Evolutionary conservation across 2,329 filamentous ascomycete genomes (phyloP).

Genomic region (Colletotrichum tropicicola): DNA sequence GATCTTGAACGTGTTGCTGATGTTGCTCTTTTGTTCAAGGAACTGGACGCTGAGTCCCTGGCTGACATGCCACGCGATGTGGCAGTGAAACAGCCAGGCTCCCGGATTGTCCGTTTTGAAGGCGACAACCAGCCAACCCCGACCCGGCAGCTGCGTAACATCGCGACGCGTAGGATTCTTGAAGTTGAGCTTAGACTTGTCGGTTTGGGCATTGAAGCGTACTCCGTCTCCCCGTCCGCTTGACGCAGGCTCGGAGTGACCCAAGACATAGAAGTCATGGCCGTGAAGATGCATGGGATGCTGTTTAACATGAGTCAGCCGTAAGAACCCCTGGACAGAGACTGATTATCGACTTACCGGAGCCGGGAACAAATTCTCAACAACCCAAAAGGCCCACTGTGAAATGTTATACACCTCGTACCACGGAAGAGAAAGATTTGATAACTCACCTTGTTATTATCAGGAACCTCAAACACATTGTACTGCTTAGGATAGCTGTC

Average conservation of each 20-base stretch:
- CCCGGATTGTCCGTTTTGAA: conserved; percentile 61
- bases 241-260: conserved; percentile 32
- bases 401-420: background rate
- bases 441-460: conserved; percentile 4
- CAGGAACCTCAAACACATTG: conserved; percentile 27
- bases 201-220: conserved; percentile 39
- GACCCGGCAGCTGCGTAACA: conserved; percentile 50
- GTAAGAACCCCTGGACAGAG: background rate
- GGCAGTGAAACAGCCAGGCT: conserved; percentile 55
- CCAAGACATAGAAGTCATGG: conserved; percentile 58
- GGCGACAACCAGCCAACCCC: conserved; percentile 56
- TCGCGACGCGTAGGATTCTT: conserved; percentile 57
- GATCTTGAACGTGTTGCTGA: conserved; percentile 10
- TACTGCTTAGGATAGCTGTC: conserved; percentile 10
- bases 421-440: background rate
- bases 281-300: conserved; percentile 31
- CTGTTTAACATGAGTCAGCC: background rate
- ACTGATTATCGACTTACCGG: no score
- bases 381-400: conserved; percentile 30
- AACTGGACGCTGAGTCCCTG: conserved; percentile 62
- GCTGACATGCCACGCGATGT: conserved; percentile 58
- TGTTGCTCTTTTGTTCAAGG: conserved; percentile 45
- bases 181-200: conserved; percentile 44
- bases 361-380: conserved; percentile 26
- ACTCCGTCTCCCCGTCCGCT: conserved; percentile 16